Evolutionary conservation across 208 protist species (phyloP), one percentile per base, ranked within the genome.

Genomic region (Acanthamoeba lenticulata): DNA sequence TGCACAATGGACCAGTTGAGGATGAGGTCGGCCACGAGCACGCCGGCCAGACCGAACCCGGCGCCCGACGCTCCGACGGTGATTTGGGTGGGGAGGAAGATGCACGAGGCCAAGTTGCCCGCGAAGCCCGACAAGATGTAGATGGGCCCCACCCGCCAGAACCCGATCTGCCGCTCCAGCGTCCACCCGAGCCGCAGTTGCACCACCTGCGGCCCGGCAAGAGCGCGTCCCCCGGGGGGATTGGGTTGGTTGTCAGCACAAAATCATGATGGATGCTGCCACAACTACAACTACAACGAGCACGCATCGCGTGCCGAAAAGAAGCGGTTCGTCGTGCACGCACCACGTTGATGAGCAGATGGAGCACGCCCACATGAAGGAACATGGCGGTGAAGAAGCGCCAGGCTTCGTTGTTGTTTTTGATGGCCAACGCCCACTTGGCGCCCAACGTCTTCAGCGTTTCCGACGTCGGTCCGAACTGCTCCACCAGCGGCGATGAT

Each of bases 321-420:
- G 17, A 24, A 21, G 2, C 19, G 52, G 11, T 2, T n/a, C 19
- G 52, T 9, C 11, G 52, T 11, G 6, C 2, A 13, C 38, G 72
- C 29, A 83, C 72, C 6, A 94, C 7, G 90, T 94, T 94, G 27
- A 86, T 62, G 7, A 86, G 24, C 11, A 88, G 55, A 34, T 94
- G 90, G 45, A 81, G 6, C 1, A 94, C 57, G 36, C 96, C 96
- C 17, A 95, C 95, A 74, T 97, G 95, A 29, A 96, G 81, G 65
- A 97, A 97, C 24, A 97, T 95, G 6, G 96, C 90, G 11, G 92
- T 94, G 88, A 96, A 83, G 47, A 94, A 85, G 2, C 90, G 90
- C 72, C 74, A 94, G 9, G 36, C 32, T 47, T 94, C 90, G 45
- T 65, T 57, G 6, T 62, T 19, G 1, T 92, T 57, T 5, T 38